Evolutionary conservation across 441 rosid species (phyloP), one percentile per base, ranked within the genome.

Genomic region (Sinapis alba): DNA sequence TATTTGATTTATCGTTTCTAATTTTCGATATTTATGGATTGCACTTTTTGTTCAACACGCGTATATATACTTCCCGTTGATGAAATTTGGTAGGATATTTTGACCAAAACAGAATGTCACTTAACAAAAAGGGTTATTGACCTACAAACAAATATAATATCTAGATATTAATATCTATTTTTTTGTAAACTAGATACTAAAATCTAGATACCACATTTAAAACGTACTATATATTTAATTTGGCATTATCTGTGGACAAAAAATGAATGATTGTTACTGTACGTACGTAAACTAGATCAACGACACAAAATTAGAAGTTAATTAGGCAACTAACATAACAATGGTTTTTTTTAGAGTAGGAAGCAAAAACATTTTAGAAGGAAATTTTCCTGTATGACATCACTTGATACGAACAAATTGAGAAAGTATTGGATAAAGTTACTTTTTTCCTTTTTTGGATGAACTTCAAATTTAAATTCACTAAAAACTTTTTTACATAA

Each of bases 11-110:
- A 19, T 75, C 59, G 66, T 69, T 21, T 70, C 9, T 15, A 21
- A 51, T 24, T 61, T 45, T 62, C 13, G 7, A 16, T 36, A 53
- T 62, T 62, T 9, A 26, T 68, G 36, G 26, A 53, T 53, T 53
- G 69, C 58, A 69, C 70, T 69, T 76, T 69, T 0, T 56, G 53
- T 43, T 64, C 62, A 57, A 57, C 43, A 43, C 30, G 58, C n/a
- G 54, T 62, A 21, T 41, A 54, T 62, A 34, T 51, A 54, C 23
- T 19, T 58, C 41, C 30, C 18, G 50, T 58, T 19, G 26, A 26
- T 53, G 50, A 26, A 75, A 41, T 76, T 63, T 62, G 75, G 75
- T 69, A 69, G 65, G 75, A 63, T 75, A 63, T 76, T 69, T 69
- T 69, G 59, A 51, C 69, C 50, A 68, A 36, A 56, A 6, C 51